Evolutionary conservation across 148 eudicot genomes (phyloP).

Genomic region (Tetragonia tetragonoides): DNA sequence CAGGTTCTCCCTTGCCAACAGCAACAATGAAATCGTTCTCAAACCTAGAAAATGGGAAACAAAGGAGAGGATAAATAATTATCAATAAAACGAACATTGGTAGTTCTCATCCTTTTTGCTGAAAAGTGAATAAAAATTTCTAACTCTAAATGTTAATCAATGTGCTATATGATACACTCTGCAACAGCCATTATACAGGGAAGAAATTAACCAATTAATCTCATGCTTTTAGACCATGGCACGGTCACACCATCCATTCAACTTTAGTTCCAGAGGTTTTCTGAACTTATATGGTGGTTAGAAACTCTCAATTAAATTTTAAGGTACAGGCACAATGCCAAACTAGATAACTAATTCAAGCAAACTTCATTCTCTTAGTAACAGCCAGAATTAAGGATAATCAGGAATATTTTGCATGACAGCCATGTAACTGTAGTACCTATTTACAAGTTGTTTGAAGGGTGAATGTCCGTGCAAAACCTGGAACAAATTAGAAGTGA

Average conservation of each 20-base stretch:
- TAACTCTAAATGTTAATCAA: neutral
- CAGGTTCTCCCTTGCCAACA: slow-evolving; percentile 95
- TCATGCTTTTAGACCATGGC: neutral
- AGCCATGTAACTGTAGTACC: slow-evolving; percentile 32
- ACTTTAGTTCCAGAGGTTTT: neutral
- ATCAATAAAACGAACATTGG: neutral
- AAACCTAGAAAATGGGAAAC: slow-evolving; percentile 34
- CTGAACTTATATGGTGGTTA: neutral
- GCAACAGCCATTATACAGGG: neutral
- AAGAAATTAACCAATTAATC: neutral
- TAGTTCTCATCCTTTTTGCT: neutral
- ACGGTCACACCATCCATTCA: neutral
- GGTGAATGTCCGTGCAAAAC: slow-evolving; percentile 92
- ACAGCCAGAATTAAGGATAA: neutral
- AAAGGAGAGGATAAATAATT: neutral
- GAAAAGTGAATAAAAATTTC: neutral
- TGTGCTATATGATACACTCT: neutral
- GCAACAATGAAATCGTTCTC: slow-evolving; percentile 70
- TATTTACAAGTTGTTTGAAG: slow-evolving; percentile 59
- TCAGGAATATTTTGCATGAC: neutral
- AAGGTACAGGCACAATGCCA: neutral
- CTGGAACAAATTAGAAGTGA: slow-evolving; percentile 31
- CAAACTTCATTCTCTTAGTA: neutral
- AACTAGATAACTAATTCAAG: neutral
- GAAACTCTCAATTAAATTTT: neutral